Evolutionary conservation across 768 basidiomycete genomes (phyloP).

Genomic region (Podaxis mareebaensis): DNA sequence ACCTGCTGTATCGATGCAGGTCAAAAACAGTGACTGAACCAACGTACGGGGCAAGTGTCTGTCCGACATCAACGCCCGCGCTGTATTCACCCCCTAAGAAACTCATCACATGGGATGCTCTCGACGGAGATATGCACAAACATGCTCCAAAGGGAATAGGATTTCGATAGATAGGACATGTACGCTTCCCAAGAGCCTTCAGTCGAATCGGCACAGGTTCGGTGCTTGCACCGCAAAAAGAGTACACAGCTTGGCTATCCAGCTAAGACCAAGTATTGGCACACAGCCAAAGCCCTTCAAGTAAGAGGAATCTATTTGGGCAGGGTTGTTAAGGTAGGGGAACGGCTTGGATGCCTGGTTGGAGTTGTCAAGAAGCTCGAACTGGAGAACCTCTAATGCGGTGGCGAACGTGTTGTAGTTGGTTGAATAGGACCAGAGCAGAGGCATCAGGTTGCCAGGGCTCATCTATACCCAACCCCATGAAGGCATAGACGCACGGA

Average conservation of each 20-base stretch:
- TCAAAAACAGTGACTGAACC: too few species aligned
- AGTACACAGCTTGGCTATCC: not conserved
- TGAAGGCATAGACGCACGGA: not conserved
- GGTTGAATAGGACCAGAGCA: too few species aligned
- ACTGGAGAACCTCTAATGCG: not conserved
- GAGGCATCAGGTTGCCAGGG: not conserved
- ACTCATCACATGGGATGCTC: not conserved
- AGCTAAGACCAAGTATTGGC: not conserved
- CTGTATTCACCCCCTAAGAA: too few species aligned
- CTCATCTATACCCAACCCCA: not conserved
- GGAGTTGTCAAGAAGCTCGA: too few species aligned
- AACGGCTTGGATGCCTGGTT: too few species aligned
- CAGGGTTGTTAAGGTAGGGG: too few species aligned
- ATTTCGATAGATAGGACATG: not conserved
- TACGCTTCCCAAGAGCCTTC: not conserved
- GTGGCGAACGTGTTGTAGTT: not conserved
- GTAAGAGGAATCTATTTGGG: too few species aligned
- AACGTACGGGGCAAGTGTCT: too few species aligned
- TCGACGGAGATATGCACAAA: not conserved
- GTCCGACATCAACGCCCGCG: too few species aligned
- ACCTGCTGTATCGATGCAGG: too few species aligned
- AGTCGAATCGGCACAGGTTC: not conserved
- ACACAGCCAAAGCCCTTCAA: not conserved
- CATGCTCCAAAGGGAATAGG: not conserved
- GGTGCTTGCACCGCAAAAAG: not conserved